Conservation (phyloP, 805 yeast species). For the Yamadazyma sp. region DNA sequence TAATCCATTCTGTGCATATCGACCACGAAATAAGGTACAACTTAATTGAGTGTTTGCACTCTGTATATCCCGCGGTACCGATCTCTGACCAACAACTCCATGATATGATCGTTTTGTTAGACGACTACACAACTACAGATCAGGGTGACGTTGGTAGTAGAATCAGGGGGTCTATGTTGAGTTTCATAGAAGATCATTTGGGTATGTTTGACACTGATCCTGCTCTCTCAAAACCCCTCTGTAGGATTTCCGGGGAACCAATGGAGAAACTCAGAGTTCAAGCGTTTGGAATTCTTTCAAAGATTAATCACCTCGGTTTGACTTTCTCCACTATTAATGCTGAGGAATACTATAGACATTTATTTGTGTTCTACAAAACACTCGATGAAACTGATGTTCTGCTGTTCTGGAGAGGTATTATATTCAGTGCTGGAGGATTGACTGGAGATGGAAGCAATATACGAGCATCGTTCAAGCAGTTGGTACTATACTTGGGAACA, state of each 20-base stretch:
- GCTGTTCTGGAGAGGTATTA: slow-evolving; percentile 56
- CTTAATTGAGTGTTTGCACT: slow-evolving; percentile 21
- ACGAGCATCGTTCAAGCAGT: slow-evolving; percentile 37
- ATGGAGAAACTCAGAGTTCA: slow-evolving; percentile 51
- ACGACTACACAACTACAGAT: slow-evolving; percentile 75
- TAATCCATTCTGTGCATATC: slow-evolving; percentile 24
- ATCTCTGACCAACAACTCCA: background rate
- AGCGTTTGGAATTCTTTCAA: slow-evolving; percentile 36
- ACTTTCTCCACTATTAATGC: background rate
- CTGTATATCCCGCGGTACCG: background rate
- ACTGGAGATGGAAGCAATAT: slow-evolving; percentile 50
- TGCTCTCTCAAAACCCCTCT: background rate
- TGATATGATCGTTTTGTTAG: slow-evolving; percentile 42
- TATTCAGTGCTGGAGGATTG: slow-evolving; percentile 55
- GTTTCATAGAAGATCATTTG: slow-evolving; percentile 33
- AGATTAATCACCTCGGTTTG: background rate
- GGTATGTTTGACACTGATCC: slow-evolving; percentile 2
- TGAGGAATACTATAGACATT: slow-evolving; percentile 5
- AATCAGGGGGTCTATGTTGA: slow-evolving; percentile 55
- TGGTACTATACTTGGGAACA: slow-evolving; percentile 21
- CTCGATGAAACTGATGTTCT: background rate
- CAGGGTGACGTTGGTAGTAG: slow-evolving; percentile 93
- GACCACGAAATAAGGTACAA: slow-evolving; percentile 32
- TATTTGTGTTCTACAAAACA: slow-evolving; percentile 8
- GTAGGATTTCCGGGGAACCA: slow-evolving; percentile 60